phyloP scores from a whole-genome alignment of 2,329 filamentous ascomycete species.

The Phaeophleospora eucalypticola region DNA sequence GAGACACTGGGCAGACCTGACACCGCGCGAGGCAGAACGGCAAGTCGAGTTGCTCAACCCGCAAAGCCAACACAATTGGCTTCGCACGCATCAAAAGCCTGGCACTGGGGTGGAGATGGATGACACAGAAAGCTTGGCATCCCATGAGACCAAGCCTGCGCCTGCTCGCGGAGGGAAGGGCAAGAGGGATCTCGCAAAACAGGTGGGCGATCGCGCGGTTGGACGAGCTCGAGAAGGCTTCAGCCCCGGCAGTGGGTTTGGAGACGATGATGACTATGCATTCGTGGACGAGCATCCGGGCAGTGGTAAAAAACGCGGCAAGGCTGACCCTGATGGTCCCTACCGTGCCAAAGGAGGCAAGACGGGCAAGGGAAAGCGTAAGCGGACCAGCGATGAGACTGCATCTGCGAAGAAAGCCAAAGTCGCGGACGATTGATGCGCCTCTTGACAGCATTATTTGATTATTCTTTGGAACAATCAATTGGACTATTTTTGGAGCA shows the following conservation, averaged over 20 bases:
- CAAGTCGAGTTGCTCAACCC: conserved; percentile 66
- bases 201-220: conserved; percentile 34
- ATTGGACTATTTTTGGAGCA: too few relatives aligned
- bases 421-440: conserved; percentile 3
- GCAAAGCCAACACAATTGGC: conserved; percentile 92
- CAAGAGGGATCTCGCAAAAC: conserved; percentile 32
- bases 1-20: conserved; percentile 36
- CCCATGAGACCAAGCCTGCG: conserved; percentile 69
- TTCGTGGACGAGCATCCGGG: conserved; percentile 19
- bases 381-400: conserved; percentile 22
- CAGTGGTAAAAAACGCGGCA: conserved; percentile 32
- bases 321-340: conserved; percentile 37
- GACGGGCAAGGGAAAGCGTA: conserved; percentile 41
- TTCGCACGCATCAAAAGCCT: conserved; percentile 41
- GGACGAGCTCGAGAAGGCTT: conserved; percentile 32
- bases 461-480: too few relatives aligned
- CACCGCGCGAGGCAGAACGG: conserved; percentile 45
- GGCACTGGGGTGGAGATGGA: conserved; percentile 24
- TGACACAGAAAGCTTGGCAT: conserved; percentile 72
- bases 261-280: conserved; percentile 36
- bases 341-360: conserved; percentile 49
- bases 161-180: conserved; percentile 30
- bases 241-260: conserved; percentile 32
- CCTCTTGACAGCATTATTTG: too few relatives aligned
- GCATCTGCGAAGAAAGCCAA: conserved; percentile 21